Conservation (phyloP, 768 basidiomycete species). For the Phanerodontia chrysosporium region DNA sequence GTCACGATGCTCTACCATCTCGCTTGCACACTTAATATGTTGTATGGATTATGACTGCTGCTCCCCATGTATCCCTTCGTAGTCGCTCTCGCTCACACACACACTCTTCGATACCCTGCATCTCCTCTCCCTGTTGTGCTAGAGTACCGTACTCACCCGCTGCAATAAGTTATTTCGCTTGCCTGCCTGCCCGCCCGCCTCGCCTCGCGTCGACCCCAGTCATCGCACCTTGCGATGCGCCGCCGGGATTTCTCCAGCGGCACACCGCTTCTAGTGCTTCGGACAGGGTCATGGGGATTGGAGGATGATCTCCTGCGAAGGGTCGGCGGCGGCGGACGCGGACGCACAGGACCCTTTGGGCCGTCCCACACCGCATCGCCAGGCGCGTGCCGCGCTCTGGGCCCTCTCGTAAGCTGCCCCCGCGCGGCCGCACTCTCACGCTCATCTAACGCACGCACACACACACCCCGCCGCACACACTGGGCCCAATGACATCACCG, state of each 20-base stretch:
- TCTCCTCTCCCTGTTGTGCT: background rate
- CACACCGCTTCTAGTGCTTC: background rate
- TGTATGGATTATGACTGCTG: background rate
- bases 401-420: background rate
- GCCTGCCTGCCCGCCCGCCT: background rate
- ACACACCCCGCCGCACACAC: background rate
- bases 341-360: background rate
- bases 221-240: background rate
- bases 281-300: background rate
- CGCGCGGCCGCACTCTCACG: background rate
- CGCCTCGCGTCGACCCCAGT: too few relatives aligned
- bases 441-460: background rate
- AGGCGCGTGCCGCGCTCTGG: background rate
- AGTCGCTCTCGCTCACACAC: constrained; percentile 1
- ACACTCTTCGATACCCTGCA: constrained; percentile 4
- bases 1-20: background rate
- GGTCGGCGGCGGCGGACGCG: background rate
- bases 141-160: constrained; percentile 1
- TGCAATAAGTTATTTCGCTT: constrained; percentile 1
- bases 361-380: background rate
- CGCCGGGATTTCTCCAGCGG: background rate
- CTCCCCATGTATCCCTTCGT: background rate
- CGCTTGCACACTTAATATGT: background rate
- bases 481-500: background rate
- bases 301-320: background rate